Percentiles rank a stretch among this genome's conserved stretches.
Evolutionary conservation across 768 basidiomycete genomes (phyloP).

Genomic region (Tulasnella sp.): DNA sequence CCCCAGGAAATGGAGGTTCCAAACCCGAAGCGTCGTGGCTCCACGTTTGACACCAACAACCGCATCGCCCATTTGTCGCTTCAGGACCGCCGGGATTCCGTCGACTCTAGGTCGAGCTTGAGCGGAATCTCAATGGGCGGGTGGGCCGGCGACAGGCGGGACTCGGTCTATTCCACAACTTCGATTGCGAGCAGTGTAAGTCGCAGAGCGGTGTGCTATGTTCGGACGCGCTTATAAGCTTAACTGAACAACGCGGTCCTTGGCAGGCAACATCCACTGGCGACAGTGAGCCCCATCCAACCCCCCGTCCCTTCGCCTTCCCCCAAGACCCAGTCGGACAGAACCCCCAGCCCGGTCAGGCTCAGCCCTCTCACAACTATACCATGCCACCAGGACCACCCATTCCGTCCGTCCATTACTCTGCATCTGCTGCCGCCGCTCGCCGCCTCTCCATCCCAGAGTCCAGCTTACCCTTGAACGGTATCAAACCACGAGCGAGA

Average conservation of each 20-base stretch:
- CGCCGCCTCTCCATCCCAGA: constrained; percentile 24
- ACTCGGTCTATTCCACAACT: constrained; percentile 65
- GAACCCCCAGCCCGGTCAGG: neutral
- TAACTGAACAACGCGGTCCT: neutral
- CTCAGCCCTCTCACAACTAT: neutral
- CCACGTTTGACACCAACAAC: constrained; percentile 66
- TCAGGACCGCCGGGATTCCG: constrained; percentile 72
- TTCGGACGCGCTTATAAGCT: constrained; percentile 50
- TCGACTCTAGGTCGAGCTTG: constrained; percentile 51
- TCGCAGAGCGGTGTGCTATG: neutral
- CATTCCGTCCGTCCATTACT: constrained; percentile 24
- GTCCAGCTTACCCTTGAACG: constrained; percentile 19
- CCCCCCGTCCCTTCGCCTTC: constrained; percentile 22
- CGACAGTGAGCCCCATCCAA: neutral
- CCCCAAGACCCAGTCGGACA: constrained; percentile 14
- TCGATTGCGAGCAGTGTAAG: constrained; percentile 44
- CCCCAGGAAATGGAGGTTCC: constrained; percentile 45
- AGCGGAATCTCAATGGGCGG: constrained; percentile 35
- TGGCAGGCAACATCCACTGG: neutral
- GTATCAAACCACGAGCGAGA: constrained; percentile 20
- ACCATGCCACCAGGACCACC: constrained; percentile 16
- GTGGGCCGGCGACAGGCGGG: constrained; percentile 66
- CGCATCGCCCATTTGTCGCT: constrained; percentile 70
- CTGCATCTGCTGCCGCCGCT: constrained; percentile 21
- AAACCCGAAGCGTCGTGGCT: constrained; percentile 77